Base-by-base conservation (phyloP, 2,329 filamentous ascomycete genomes). In the Parascedosporium putredinis region DNA sequence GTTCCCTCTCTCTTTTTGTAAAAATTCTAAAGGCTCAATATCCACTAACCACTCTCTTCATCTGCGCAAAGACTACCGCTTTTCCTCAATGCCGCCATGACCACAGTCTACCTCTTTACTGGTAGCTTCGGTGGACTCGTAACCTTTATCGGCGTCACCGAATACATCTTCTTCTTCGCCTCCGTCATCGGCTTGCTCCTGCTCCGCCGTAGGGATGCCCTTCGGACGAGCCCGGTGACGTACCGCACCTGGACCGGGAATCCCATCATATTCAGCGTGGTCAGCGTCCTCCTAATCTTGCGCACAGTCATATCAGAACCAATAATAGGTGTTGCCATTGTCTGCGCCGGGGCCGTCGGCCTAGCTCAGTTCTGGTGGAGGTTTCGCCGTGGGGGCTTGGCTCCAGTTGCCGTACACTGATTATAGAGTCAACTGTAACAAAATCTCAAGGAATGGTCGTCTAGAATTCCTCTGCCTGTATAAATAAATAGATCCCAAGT, bases 171-270 rank as follows among this genome's bases (percentile, higher is more conserved):
- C 63, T 98, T 98, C 70, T 98, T 98, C 65, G 71, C 94, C 50
- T 94, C 90, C 0, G 93, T 98, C 0, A 78, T 98, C 0, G 93
- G 91, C 0, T 75, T 98, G 45, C 96, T 98, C 54, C 79, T 98
- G 47, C 73, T 98, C 54, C 77, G 93, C 25, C 88, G 96, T 24
- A 78, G 78, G 53, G 93, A 98, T 64, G 93, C 93, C 3, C 74
- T 83, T 54, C 75, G 98, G 43, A 88, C 96, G 64, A 72, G 93
- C 22, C 91, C 93, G 1, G 45, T 52, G 45, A 52, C 51, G 44
- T 98, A 98, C 67, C 84, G 82, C 64, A 95, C 90, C 2, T 98
- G 91, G 91, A 95, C 97, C 60, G 85, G 84, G 1, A 98, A 93
- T 2, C 93, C 93, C 7, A 91, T 98, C 55, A 91, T 96, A 50